Evolutionary conservation across 306 rosid species (phyloP), one percentile per base, ranked within the genome.

Genomic region (Dryas alaskensis): DNA sequence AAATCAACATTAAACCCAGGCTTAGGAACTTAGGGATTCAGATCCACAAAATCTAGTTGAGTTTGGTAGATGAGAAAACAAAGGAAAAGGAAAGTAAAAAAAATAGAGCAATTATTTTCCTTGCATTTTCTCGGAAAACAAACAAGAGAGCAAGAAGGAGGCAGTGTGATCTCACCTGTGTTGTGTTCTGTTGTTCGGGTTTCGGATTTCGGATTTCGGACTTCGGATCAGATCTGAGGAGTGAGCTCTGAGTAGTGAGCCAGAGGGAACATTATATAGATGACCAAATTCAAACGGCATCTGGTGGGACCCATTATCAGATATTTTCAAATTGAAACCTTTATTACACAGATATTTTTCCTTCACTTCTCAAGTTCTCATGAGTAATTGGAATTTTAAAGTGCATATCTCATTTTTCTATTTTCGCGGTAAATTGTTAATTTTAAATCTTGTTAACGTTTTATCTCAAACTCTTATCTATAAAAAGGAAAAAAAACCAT

Each of bases 191-290:
- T 60, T 1, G 47, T 31, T 31, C 37, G 37, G 37, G 37, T 42
- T 62, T 8, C 10, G 37, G 37, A 31, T 31, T 31, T 31, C 37
- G 3, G 37, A 27, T 16, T 62, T 8, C 10, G 45, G 54, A 58
- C 54, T 62, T 62, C 3, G 50, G 40, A 19, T 69, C 76, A 47
- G 76, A 72, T 72, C 67, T 72, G 67, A 47, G 76, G 14, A 46
- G 67, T 8, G 45, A 27, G 72, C 25, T 22, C 5, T 7, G 42
- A 25, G 55, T 45, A 0, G 8, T 22, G 4, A 53, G 52, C n/a
- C 48, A 37, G 58, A 6, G 12, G 76, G 17, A 59, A 27, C 39
- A 13, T 37, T 31, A 37, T 46, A 59, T 46, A 43, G 31, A 47
- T 57, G 58, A 4, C 5, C 66, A 72, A 72, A 58, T 72, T 70